phyloP scores from a whole-genome alignment of 208 protist genomes.

The Eutreptiella sp. region DNA sequence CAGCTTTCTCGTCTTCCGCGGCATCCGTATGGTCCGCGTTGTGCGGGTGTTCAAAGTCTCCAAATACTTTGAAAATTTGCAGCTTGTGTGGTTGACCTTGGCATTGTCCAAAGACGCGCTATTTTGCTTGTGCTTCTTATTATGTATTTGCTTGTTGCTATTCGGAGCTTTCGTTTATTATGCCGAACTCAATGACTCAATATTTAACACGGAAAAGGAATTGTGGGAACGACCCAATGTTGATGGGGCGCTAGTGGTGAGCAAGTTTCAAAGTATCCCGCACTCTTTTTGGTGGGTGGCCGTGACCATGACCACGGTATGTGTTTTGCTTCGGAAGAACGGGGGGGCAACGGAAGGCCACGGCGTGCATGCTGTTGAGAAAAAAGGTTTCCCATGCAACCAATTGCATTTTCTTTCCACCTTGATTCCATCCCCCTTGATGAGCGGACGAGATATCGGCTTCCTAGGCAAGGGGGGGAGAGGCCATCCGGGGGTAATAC shows the following conservation, averaged over 20 bases:
- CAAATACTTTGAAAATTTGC: slow-evolving; percentile 4
- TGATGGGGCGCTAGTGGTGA: neutral
- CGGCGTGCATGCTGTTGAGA: too few species aligned
- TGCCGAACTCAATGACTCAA: slow-evolving; percentile 14
- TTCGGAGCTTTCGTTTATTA: slow-evolving; percentile 20
- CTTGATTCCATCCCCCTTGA: too few species aligned
- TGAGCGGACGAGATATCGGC: too few species aligned
- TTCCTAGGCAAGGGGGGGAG: too few species aligned
- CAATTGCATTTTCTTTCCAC: too few species aligned
- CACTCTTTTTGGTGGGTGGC: slow-evolving; percentile 30
- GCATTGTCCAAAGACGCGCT: slow-evolving; percentile 12
- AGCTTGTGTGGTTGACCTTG: slow-evolving; percentile 24
- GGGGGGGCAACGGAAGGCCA: too few species aligned
- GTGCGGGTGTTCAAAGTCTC: slow-evolving; percentile 30
- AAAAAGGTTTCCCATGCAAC: too few species aligned
- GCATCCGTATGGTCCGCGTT: slow-evolving; percentile 19
- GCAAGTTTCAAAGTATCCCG: slow-evolving; percentile 25
- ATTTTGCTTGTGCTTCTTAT: slow-evolving; percentile 24
- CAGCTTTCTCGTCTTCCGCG: slow-evolving; percentile 17
- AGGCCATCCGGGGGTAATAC: too few species aligned
- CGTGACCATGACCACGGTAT: slow-evolving; percentile 31
- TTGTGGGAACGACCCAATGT: neutral
- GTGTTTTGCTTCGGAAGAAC: too few species aligned
- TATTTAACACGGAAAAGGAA: neutral
- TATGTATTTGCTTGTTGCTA: slow-evolving; percentile 19